Conservation (phyloP, 2,329 filamentous ascomycete species). For the Thielaviopsis populi region DNA sequence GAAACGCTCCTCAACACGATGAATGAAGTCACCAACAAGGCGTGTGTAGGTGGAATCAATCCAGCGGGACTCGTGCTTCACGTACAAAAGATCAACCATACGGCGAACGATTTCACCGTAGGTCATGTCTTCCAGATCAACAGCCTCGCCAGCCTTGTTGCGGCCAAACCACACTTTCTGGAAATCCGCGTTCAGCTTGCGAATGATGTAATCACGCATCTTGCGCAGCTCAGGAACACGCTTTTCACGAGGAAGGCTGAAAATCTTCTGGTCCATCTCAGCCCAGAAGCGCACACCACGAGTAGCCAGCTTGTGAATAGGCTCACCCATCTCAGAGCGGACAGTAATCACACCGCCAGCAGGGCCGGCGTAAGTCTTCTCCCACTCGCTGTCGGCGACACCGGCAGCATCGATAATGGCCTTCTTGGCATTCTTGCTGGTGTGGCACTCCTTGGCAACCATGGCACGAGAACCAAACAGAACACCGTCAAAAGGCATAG, state of each 20-base stretch:
- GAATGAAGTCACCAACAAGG: constrained; percentile 88
- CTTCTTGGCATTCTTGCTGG: constrained; percentile 73
- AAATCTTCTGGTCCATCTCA: constrained; percentile 98
- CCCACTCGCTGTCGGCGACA: constrained; percentile 71
- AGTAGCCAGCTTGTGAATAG: constrained; percentile 96
- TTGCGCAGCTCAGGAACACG: constrained; percentile 76
- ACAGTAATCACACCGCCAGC: constrained; percentile 93
- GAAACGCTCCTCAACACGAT: constrained; percentile 93
- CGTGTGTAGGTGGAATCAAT: constrained; percentile 72
- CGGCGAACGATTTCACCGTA: constrained; percentile 77
- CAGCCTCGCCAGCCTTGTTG: constrained; percentile 63
- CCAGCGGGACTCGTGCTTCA: constrained; percentile 82
- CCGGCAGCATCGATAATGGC: constrained; percentile 78
- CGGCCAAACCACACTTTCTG: constrained; percentile 94
- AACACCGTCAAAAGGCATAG: constrained; percentile 89
- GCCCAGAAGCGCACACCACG: constrained; percentile 94
- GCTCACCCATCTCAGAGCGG: constrained; percentile 97
- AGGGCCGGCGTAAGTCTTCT: constrained; percentile 81
- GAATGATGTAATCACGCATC: constrained; percentile 79
- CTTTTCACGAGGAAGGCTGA: constrained; percentile 90
- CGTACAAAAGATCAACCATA: constrained; percentile 79
- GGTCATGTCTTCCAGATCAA: constrained; percentile 91
- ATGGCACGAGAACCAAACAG: constrained; percentile 88
- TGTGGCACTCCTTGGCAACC: constrained; percentile 85
- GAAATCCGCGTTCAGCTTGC: constrained; percentile 90